These are phyloP conservation scores for Zizania palustris DNA, from an alignment of 202 grass and related monocot species.

Conservation along the genomic window DNA sequence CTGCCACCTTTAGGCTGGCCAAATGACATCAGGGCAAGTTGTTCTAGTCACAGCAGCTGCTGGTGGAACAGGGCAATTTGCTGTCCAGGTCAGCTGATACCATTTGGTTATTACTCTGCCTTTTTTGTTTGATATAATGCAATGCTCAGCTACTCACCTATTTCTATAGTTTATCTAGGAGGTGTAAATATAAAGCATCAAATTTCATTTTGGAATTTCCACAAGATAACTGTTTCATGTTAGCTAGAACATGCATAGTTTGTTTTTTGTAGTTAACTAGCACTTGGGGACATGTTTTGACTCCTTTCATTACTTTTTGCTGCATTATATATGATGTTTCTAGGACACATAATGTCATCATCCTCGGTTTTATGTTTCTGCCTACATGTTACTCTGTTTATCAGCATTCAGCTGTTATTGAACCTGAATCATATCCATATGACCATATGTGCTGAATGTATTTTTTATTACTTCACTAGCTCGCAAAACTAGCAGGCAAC, in stretches of 20 bases:
- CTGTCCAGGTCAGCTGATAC: conserved; percentile 73
- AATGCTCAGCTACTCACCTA: conserved; percentile 16
- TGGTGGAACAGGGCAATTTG: conserved; percentile 98
- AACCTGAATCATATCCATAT: conserved; percentile 25
- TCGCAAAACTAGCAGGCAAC: conserved; percentile 95
- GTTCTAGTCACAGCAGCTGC: conserved; percentile 94
- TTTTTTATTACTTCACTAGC: conserved; percentile 53
- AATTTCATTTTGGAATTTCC: conserved; percentile 22
- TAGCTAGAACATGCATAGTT: conserved; percentile 24
- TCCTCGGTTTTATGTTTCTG: conserved; percentile 21
- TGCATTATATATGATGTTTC: conserved; percentile 30
- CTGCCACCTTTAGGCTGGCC: conserved; percentile 66
- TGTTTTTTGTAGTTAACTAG: conserved; percentile 25
- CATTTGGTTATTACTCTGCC: conserved; percentile 23
- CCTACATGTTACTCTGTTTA: conserved; percentile 19
- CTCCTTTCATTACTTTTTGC: conserved; percentile 15
- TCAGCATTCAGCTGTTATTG: conserved; percentile 24
- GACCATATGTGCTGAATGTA: conserved; percentile 35
- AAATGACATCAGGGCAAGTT: conserved; percentile 80
- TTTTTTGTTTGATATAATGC: conserved; percentile 35
- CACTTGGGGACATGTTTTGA: conserved; percentile 24
- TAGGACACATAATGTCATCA: conserved; percentile 15
- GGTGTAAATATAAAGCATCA: conserved; percentile 14
- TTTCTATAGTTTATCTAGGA: conserved; percentile 20
- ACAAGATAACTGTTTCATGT: conserved; percentile 24